Evolutionary conservation across 495 filamentous ascomycete species (phyloP), one percentile per base, ranked within the genome.

Genomic region (Hyaloscypha hepaticicola): DNA sequence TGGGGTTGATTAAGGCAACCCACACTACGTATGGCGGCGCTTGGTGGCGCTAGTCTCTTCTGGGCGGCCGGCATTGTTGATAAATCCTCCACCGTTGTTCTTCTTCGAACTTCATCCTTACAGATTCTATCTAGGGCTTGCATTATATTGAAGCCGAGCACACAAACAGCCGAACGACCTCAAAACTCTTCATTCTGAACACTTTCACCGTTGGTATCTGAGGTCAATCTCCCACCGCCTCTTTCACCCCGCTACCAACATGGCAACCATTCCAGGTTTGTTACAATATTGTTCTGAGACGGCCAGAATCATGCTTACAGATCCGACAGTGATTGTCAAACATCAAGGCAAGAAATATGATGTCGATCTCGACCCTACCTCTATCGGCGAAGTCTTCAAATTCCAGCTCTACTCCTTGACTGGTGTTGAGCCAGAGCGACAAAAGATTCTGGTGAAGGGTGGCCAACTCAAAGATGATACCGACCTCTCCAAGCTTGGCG

Each of bases 381-480:
- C 91, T 21, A 90, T 85, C 64, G 95, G 93, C 77, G 95, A 98
- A 75, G 89, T 88, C 48, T 90, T 99, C 79, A 99, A 99, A 72
- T 93, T 86, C 72, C 95, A 98, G 74, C 85, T 99, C 24, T 99
- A 88, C 77, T 97, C 93, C 58, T 79, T 99, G 12, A 99, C 95
- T 25, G 92, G 92, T 58, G 96, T 99, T 72, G 95, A 98, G 71
- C 95, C 95, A 61, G 92, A 95, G 49, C 89, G 94, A 48, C 96
- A 98, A 75, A 98, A 97, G 81, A 90, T 99, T 62, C 76, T 99
- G 34, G 83, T 97, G 71, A 97, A 96, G 77, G 92, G 93, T 69
- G 90, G 90, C 59, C 91, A 95, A 74, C 85, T 99, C 58, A 99
- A 97, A 76, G 90, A 99, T 88, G 95, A 97, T 67, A 88, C 91